phyloP scores from a whole-genome alignment of 1,139 yeast species.

The Suhomyces ambrosiae region DNA sequence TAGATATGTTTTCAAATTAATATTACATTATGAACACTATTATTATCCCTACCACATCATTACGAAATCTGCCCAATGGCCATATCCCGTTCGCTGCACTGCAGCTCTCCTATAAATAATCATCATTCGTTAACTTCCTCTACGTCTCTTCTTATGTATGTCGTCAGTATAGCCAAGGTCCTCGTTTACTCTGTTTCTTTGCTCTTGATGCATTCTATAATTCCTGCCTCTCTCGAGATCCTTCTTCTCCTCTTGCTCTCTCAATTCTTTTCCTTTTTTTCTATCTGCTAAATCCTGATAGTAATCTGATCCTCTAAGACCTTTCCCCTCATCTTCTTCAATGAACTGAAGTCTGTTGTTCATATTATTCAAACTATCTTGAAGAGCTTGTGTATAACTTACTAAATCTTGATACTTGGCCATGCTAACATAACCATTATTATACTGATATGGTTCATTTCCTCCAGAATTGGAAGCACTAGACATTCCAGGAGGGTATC shows the following conservation, averaged over 20 bases:
- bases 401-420: constrained; percentile 39
- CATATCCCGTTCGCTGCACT: no score
- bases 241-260: constrained; percentile 13
- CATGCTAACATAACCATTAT: constrained; percentile 24
- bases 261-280: constrained; percentile 14
- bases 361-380: constrained; percentile 31
- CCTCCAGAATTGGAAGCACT: background rate
- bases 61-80: no score
- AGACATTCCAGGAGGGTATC: background rate
- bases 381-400: constrained; percentile 36
- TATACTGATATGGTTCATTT: background rate
- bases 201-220: constrained; percentile 8
- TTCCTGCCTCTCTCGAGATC: constrained; percentile 16
- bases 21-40: background rate
- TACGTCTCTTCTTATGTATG: background rate
- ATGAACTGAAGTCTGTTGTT: constrained; percentile 25
- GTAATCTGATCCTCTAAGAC: background rate
- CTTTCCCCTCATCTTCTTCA: constrained; percentile 18
- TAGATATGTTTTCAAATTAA: no score
- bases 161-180: background rate
- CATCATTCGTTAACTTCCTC: background rate
- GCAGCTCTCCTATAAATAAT: background rate
- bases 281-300: constrained; percentile 15
- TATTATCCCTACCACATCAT: background rate
- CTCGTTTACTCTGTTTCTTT: constrained; percentile 1